A percentile compares a stretch with the other conserved stretches of the same genome.
Evolutionary conservation across 208 protist species (phyloP).

Genomic region (Leishmania gerbilli): DNA sequence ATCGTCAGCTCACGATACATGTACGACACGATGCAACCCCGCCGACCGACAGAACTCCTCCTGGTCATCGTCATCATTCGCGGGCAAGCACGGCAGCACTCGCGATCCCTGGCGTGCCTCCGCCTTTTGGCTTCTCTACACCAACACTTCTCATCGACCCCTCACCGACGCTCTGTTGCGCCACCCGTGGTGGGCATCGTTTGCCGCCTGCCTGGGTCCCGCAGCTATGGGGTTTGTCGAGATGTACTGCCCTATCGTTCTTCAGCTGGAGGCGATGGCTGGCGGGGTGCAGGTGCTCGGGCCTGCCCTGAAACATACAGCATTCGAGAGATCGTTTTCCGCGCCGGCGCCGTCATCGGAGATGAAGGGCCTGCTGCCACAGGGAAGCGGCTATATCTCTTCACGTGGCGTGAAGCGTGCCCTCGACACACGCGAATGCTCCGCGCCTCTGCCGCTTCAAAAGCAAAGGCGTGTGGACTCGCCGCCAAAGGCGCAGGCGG

Average conservation of each 20-base stretch:
- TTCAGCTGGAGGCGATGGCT: conserved; percentile 57
- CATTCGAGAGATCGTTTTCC: background rate
- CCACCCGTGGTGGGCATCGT: conserved; percentile 43
- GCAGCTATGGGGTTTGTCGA: conserved; percentile 40
- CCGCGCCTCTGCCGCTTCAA: background rate
- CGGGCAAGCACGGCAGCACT: background rate
- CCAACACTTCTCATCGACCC: conserved; percentile 9
- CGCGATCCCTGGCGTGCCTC: background rate
- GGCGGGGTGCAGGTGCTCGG: conserved; percentile 74
- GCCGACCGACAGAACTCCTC: background rate
- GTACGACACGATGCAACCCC: background rate
- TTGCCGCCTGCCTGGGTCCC: conserved; percentile 46
- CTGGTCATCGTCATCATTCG: background rate
- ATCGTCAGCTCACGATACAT: background rate
- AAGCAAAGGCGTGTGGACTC: background rate
- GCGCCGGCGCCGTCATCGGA: background rate
- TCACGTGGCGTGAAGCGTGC: background rate
- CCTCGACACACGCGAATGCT: background rate
- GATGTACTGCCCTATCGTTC: conserved; percentile 48
- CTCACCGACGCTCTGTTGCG: conserved; percentile 43
- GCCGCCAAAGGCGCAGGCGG: background rate
- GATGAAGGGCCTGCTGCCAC: background rate
- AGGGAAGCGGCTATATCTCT: background rate
- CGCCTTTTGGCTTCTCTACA: conserved; percentile 21
- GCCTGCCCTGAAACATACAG: conserved; percentile 40